Evolutionary conservation across 2,329 filamentous ascomycete species (phyloP).

Genomic region (Exophiala calicioides): DNA sequence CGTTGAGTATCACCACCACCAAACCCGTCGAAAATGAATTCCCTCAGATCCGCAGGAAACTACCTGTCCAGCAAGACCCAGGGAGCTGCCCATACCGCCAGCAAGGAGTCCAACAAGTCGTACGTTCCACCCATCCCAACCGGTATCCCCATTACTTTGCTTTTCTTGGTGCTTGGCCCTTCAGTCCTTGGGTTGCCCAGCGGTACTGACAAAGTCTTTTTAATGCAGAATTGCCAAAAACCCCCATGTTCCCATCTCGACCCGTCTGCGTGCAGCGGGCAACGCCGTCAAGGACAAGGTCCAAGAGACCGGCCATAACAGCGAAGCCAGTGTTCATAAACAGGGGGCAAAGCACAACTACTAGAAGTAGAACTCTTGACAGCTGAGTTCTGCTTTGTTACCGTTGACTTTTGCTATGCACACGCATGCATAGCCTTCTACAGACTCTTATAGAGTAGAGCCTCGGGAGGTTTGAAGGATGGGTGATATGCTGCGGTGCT

Average conservation of each 20-base stretch:
- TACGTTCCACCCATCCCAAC: conserved; percentile 15
- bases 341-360: conserved; percentile 27
- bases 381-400: too few relatives aligned
- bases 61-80: conserved; percentile 26
- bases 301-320: conserved; percentile 23
- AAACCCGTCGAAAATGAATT: conserved; percentile 21
- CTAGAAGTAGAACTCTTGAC: conserved; percentile 4
- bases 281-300: conserved; percentile 26
- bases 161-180: not conserved
- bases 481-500: too few relatives aligned
- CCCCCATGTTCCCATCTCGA: conserved; percentile 22
- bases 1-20: not conserved
- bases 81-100: conserved; percentile 19
- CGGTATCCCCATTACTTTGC: not conserved
- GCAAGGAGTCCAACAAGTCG: conserved; percentile 28
- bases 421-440: too few relatives aligned
- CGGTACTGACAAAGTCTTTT: conserved; percentile 1
- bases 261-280: conserved; percentile 24
- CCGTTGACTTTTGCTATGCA: too few relatives aligned
- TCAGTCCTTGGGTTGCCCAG: not conserved
- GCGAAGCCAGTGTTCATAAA: conserved; percentile 23
- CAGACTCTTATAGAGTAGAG: too few relatives aligned
- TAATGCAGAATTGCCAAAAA: conserved; percentile 26
- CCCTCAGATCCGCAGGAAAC: conserved; percentile 20
- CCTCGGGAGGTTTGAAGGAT: too few relatives aligned